Evolutionary conservation across 768 basidiomycete species (phyloP), one percentile per base, ranked within the genome.

Genomic region (Amanita pallidorosea): DNA sequence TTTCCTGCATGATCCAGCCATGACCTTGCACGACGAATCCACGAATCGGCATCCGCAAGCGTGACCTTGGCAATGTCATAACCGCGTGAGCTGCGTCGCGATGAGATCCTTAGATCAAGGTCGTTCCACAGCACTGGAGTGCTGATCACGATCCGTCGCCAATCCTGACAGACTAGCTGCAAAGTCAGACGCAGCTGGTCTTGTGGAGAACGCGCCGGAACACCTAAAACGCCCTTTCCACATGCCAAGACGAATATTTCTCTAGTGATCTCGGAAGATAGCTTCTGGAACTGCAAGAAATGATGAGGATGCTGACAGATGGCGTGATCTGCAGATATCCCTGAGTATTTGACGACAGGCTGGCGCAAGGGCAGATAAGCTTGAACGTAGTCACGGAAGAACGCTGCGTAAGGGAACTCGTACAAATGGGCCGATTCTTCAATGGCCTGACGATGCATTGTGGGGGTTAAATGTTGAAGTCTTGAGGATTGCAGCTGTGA

Each of bases 131-230:
- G 12, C 8, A 20, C 38, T 22, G 38, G 38, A 15, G 9, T 9
- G 18, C 11, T 20, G 11, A 18, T 40, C 17, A 18, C 20, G 20
- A 40, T 40, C 38, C 38, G 38, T 40, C 17, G 18, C 38, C 38
- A 40, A 20, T 22, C 38, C 20, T 22, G 17, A 20, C 38, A 40
- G 8, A 38, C 37, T 7, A 29, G 27, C 8, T 29, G 27, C 9
- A 29, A 38, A 64, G 35, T 57, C 60, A 3, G 61, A 63, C 18
- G 66, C 67, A 4, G 53, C 35, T 53, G 65, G 67, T 49, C 69
- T 67, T 58, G 56, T 7, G 15, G n/a, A 7, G 42, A 43, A 11
- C 3, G 11, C 15, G 7, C 3, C 7, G 17, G n/a, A 17, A n/a
- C 25, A 15, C 25, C 15, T n/a, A 44, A 27, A 25, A 27, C 15